Evolutionary conservation across 208 protist species (phyloP), one percentile per base, ranked within the genome.

Genomic region (Trypanosoma platydactyli): DNA sequence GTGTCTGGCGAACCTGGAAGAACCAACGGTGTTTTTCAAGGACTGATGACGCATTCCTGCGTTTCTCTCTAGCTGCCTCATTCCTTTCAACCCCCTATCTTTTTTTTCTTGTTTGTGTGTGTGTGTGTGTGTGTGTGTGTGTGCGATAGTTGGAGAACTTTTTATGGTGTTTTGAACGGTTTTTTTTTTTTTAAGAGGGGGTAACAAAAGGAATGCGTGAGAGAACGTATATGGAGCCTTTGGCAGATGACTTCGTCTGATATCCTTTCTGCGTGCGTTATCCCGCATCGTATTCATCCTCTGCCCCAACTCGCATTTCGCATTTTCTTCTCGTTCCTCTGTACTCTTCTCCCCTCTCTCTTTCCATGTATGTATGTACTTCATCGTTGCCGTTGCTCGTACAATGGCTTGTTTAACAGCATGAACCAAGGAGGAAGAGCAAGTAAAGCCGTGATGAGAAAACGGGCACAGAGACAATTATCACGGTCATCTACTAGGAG

Each of bases 11-110:
- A 61, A 44, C 13, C 71, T 93, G n/a, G 84, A 81, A 16, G 86
- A 91, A 59, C 90, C 90, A 3, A 57, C 90, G 18, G 79, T 96
- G 29, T 93, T 96, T 50, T 96, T 88, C 61, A 89, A 83, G 62
- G 79, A 86, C 57, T 91, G 64, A 57, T 20, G 27, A 44, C 18
- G 25, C 33, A 38, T 9, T 11, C 33, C 13, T 49, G 20, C 27
- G 24, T 48, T 9, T 11, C 12, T 38, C 11, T n/a, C 46, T 51
- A 7, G 45, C 13, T 3, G 4, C 13, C 13, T 49, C 3, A 29
- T 25, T 57, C 25, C 13, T 41, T 41, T 16, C 27, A 35, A 18
- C n/a, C 51, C 27, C 24, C 45, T 15, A 33, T 15, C 25, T 60
- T 50, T 13, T 62, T 9, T 38, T 9, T 3, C 33, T 38, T 9